Conservation (phyloP, 2,329 filamentous ascomycete genomes). For the Sporothrix dimorphospora region DNA sequence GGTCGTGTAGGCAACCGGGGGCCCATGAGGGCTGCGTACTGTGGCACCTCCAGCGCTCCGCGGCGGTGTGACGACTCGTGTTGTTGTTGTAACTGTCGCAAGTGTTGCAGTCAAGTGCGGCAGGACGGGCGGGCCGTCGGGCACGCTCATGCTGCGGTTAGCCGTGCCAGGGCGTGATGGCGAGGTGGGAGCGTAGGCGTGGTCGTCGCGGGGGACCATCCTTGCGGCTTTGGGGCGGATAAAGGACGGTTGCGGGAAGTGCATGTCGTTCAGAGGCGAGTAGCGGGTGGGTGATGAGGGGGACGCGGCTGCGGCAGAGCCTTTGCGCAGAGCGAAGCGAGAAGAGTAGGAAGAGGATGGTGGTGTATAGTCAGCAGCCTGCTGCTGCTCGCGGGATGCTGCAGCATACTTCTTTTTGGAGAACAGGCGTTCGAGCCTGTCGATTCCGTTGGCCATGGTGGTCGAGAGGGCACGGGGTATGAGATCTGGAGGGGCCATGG, state of each 20-base stretch:
- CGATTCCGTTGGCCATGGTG: constrained; percentile 54
- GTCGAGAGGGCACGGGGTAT: constrained; percentile 23
- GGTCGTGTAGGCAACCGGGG: not conserved
- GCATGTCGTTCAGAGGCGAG: constrained; percentile 26
- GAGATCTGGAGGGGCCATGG: constrained; percentile 33
- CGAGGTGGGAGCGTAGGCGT: constrained; percentile 23
- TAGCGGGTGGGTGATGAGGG: constrained; percentile 35
- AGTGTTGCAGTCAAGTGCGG: not conserved
- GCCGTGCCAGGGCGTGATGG: constrained; percentile 22
- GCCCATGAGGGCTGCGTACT: constrained; percentile 12
- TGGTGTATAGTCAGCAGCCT: constrained; percentile 20
- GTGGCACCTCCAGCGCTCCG: not conserved
- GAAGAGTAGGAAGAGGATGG: constrained; percentile 32
- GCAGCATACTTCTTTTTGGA: constrained; percentile 46
- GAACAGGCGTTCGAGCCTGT: constrained; percentile 57
- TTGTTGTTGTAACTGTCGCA: not conserved
- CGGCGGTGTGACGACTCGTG: not conserved
- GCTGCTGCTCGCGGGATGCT: constrained; percentile 29
- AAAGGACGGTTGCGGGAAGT: constrained; percentile 58
- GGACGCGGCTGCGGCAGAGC: constrained; percentile 29
- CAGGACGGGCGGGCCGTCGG: not conserved
- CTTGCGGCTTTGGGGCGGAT: constrained; percentile 58
- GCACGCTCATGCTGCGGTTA: constrained; percentile 23
- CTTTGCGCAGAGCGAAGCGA: constrained; percentile 26
- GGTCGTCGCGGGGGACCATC: constrained; percentile 61